Evolutionary conservation across 129 eudicot genomes (phyloP), one percentile per base, ranked within the genome.

Genomic region (Flaveria bidentis): DNA sequence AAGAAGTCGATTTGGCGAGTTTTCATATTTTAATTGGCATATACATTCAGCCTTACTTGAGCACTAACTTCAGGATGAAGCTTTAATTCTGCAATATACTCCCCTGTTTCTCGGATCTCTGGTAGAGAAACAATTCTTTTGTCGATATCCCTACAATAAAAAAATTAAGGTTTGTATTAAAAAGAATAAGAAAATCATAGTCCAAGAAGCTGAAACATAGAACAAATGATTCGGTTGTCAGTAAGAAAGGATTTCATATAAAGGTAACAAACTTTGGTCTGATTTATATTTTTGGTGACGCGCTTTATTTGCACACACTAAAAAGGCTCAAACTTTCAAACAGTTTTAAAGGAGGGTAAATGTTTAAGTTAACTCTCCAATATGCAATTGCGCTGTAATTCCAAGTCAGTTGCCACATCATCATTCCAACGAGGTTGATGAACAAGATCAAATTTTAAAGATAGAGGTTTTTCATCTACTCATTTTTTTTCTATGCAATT

Each of bases 31-130:
- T 66, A 95, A 74, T 95, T 95, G 78, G 94, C 96, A 80, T 74
- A 87, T 74, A 95, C 96, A 65, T 45, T 89, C 84, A 95, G 17
- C 78, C 94, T 85, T 44, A 95, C 89, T 80, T 79, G 90, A 81
- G 99, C 99, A 55, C 82, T 83, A 71, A 95, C 94, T 1, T 95
- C 99, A 17, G 99, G 97, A 72, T 95, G 99, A 80, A 95, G 96
- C 87, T 91, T 89, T 69, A 95, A 47, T 82, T 95, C 97, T 49
- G 96, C 99, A 42, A 85, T 69, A 73, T 91, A 95, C 80, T 89
- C 99, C 28, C 99, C 99, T 1, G 94, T 89, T 89, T 95, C 99
- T 78, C 97, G 86, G 75, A 95, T 95, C 75, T 95, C 99, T 1
- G 99, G 99, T 26, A 95, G 78, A 51, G 87, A 68, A 41, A 95